These are phyloP conservation scores for Balakata baccata DNA, from an alignment of 345 rosid genomes.

Conservation along the genomic window DNA sequence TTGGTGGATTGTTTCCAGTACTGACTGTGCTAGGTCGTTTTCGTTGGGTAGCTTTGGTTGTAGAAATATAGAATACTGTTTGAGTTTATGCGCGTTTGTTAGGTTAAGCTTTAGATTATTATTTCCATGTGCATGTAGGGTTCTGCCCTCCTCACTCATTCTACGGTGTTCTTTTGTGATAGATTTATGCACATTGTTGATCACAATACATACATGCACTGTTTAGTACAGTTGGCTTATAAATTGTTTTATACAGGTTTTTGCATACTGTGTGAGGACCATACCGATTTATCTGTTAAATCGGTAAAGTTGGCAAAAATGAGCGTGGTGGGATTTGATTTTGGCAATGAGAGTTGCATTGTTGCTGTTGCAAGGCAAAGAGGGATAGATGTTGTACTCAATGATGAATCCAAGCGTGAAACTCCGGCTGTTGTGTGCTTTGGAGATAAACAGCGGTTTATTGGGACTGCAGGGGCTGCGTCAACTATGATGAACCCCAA, in stretches of 20 bases:
- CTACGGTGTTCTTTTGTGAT: too few species aligned
- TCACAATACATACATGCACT: not conserved
- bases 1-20: not conserved
- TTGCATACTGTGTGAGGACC: too few species aligned
- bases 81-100: not conserved
- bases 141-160: not conserved
- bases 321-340: constrained; percentile 98
- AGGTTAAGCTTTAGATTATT: not conserved
- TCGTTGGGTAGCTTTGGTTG: not conserved
- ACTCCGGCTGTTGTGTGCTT: constrained; percentile 94
- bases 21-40: not conserved
- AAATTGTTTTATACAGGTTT: constrained; percentile 6
- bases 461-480: constrained; percentile 98
- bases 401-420: constrained; percentile 97
- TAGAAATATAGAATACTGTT: too few species aligned
- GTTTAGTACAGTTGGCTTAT: not conserved
- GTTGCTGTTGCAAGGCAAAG: constrained; percentile 99
- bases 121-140: constrained; percentile 3
- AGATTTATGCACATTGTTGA: not conserved
- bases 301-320: constrained; percentile 33
- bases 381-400: constrained; percentile 96
- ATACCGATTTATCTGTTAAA: constrained; percentile 7
- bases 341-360: constrained; percentile 90
- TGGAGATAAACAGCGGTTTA: constrained; percentile 92
- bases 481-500: constrained; percentile 92